Evolutionary conservation across 495 filamentous ascomycete genomes (phyloP).

Genomic region (Aspergillus coremiiformis): DNA sequence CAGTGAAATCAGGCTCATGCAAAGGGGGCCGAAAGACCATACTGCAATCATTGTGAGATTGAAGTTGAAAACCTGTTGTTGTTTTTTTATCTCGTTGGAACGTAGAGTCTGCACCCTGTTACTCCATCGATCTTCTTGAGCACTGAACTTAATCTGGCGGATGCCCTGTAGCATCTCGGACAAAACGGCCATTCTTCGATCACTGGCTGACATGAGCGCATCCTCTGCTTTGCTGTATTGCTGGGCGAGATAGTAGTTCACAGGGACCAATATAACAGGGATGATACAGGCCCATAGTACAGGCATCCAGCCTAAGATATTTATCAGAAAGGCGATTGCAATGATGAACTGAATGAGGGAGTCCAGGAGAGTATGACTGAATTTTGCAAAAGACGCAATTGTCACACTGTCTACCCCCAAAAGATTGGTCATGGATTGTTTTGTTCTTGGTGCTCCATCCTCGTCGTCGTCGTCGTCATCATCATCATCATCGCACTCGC

Average conservation of each 20-base stretch:
- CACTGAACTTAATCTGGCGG: slow-evolving; percentile 73
- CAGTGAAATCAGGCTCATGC: slow-evolving; percentile 58
- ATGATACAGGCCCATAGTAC: slow-evolving; percentile 54
- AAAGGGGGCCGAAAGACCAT: slow-evolving; percentile 59
- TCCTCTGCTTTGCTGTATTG: slow-evolving; percentile 54
- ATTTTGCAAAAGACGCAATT: slow-evolving; percentile 53
- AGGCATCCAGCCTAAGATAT: slow-evolving; percentile 58
- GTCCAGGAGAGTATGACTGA: slow-evolving; percentile 47
- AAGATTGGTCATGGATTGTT: slow-evolving; percentile 62
- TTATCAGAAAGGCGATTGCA: slow-evolving; percentile 53
- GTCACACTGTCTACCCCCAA: slow-evolving; percentile 62
- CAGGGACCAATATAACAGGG: slow-evolving; percentile 49
- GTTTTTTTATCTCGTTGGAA: slow-evolving; percentile 49
- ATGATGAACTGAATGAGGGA: slow-evolving; percentile 50
- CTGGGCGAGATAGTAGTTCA: slow-evolving; percentile 58
- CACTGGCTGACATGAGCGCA: slow-evolving; percentile 60
- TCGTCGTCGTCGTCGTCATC: not conserved
- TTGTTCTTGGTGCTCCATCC: slow-evolving; percentile 8
- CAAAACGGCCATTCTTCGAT: slow-evolving; percentile 60
- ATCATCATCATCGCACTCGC: not conserved
- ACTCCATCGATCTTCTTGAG: slow-evolving; percentile 64
- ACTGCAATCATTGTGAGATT: slow-evolving; percentile 41
- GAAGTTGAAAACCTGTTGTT: slow-evolving; percentile 50
- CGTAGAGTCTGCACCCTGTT: slow-evolving; percentile 53
- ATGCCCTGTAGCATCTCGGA: slow-evolving; percentile 69